Conservation (phyloP, 495 filamentous ascomycete genomes). For the Astrothelium subdiscretum region DNA sequence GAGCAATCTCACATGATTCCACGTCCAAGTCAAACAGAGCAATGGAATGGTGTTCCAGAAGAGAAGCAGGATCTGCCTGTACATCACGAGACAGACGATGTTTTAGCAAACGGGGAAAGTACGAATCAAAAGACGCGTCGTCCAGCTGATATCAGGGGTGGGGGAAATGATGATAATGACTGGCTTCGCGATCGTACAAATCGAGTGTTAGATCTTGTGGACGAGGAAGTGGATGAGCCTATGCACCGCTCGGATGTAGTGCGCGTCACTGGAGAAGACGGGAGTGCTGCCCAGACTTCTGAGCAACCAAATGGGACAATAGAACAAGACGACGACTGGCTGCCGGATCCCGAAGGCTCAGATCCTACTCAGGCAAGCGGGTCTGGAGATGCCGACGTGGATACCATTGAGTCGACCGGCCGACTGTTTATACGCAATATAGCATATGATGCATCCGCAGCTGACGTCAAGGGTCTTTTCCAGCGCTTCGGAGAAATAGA, state of each 20-base stretch:
- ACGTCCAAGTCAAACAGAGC: conserved; percentile 12
- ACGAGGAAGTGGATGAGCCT: conserved; percentile 42
- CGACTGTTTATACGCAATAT: conserved; percentile 85
- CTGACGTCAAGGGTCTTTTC: conserved; percentile 64
- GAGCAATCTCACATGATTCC: conserved; percentile 54
- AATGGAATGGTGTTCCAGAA: background rate
- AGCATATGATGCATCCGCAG: conserved; percentile 65
- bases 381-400: conserved; percentile 17
- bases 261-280: background rate
- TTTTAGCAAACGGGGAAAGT: background rate
- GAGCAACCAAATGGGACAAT: background rate
- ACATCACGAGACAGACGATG: no score
- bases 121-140: background rate
- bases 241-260: background rate
- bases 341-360: conserved; percentile 10
- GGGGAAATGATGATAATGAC: conserved; percentile 51
- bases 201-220: conserved; percentile 71
- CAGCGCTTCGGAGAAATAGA: conserved; percentile 57
- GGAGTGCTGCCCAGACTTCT: background rate
- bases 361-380: background rate
- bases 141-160: background rate
- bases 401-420: conserved; percentile 44
- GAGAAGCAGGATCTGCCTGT: background rate
- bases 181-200: conserved; percentile 93
- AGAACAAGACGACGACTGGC: conserved; percentile 22